These are phyloP conservation scores for Pseudonitzschia multiseries DNA, from an alignment of 108 stramenopile genomes.

Conservation along the genomic window DNA sequence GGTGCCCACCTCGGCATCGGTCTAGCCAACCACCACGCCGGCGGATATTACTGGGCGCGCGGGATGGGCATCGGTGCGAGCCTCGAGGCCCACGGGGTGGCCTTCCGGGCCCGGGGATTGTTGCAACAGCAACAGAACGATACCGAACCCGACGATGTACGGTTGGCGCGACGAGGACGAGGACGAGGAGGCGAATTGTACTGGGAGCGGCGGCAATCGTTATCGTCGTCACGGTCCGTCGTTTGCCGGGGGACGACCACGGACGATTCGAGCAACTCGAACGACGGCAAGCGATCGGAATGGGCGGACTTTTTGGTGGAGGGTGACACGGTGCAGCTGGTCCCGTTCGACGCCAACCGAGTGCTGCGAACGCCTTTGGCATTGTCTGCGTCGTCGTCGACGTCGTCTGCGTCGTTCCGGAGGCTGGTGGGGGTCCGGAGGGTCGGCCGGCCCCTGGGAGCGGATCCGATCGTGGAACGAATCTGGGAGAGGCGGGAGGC, in stretches of 20 bases:
- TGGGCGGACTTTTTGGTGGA: constrained; percentile 70
- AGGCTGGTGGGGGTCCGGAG: constrained; percentile 27
- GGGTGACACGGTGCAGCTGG: constrained; percentile 74
- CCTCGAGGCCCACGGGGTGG: constrained; percentile 71
- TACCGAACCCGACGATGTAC: too few relatives aligned
- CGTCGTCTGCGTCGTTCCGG: constrained; percentile 9
- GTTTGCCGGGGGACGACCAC: constrained; percentile 24
- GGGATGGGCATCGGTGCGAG: constrained; percentile 64
- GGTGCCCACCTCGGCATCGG: constrained; percentile 55
- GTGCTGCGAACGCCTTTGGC: constrained; percentile 7
- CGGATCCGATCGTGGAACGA: constrained; percentile 39
- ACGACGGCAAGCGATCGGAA: constrained; percentile 77
- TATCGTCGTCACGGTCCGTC: too few relatives aligned
- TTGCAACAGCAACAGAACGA: background rate
- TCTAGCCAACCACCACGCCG: constrained; percentile 79
- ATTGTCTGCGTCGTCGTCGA: too few relatives aligned
- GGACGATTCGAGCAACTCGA: constrained; percentile 54
- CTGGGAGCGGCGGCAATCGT: constrained; percentile 27
- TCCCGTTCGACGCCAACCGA: constrained; percentile 35
- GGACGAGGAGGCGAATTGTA: constrained; percentile 33
- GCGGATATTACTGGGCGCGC: constrained; percentile 79
- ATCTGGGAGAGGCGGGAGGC: constrained; percentile 35
- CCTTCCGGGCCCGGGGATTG: constrained; percentile 20
- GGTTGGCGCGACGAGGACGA: too few relatives aligned
- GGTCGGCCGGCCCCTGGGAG: constrained; percentile 40